Base-by-base conservation (phyloP, 75 land plant genomes). In the Cupressus sempervirens region DNA sequence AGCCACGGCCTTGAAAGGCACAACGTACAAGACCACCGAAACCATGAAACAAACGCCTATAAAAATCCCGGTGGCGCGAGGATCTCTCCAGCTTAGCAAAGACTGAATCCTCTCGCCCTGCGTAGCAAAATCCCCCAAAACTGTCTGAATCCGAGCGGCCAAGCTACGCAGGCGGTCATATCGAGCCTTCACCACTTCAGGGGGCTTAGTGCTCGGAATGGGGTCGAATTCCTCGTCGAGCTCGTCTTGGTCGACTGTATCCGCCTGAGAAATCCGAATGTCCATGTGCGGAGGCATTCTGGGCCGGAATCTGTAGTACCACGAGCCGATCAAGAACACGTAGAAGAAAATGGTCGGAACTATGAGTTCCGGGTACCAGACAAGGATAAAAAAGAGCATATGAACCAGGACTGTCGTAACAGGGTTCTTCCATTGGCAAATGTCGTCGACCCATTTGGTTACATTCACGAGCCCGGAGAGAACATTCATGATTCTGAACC, bases 251-350 rank as follows among this genome's bases (percentile, higher is more conserved):
- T 93, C 91, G 10, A 88, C 88, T 23, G 84, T 80, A 14, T 93
- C 91, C 16, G 94, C 96, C 53, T 94, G 95, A 12, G 96, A 96
- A 3, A 96, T 84, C 48, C 93, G 70, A 68, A 85, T 85, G 81
- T 96, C 98, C 95, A 96, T 96, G 12, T 94, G 91, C 0, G 95
- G 89, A 1, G 98, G 98, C n/a, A 90, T 83, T 30, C 91, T 88
- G 3, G 98, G 94, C 53, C 91, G 89, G 83, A 94, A 96, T 75
- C 96, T 87, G 84, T 96, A 92, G 83, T 96, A 91, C 98, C 96
- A 96, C 0, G 93, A 83, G 0, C 96, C 98, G 36, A 96, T 94
- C 52, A 96, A 40, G 45, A 93, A 89, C 77, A 96, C 80, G 85
- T 94, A 96, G 7, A 96, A 84, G 43, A 91, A 91, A 20, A 90